Percentiles rank a stretch among this genome's conserved stretches.
These are phyloP conservation scores for Ensete ventricosum DNA, from an alignment of 176 grass and related monocot genomes.

Conservation along the genomic window DNA sequence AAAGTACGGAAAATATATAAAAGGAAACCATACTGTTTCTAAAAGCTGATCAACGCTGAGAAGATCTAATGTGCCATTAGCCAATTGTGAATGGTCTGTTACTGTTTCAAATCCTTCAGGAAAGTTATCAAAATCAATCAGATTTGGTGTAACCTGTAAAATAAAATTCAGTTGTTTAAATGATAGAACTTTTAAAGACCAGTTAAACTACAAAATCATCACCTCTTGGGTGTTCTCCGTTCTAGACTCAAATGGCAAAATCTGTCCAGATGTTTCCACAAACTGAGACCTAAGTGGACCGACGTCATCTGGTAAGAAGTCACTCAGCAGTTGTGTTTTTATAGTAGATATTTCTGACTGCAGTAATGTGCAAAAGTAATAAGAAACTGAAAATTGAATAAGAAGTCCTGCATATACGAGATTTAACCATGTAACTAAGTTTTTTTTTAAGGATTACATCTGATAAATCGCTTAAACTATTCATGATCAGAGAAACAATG, in stretches of 20 bases:
- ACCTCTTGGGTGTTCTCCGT: constrained; percentile 47
- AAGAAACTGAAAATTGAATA: constrained; percentile 14
- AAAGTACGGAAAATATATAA: constrained; percentile 3
- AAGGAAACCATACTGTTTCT: constrained; percentile 52
- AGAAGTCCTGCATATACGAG: constrained; percentile 19
- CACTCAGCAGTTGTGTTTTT: constrained; percentile 64
- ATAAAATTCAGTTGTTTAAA: constrained; percentile 18
- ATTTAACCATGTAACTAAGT: not conserved
- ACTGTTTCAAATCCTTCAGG: constrained; percentile 62
- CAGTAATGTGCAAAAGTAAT: constrained; percentile 16
- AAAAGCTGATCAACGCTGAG: constrained; percentile 78
- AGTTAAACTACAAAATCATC: constrained; percentile 1
- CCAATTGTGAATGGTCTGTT: constrained; percentile 24
- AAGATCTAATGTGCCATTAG: constrained; percentile 47
- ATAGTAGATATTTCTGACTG: constrained; percentile 69
- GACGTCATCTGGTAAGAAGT: constrained; percentile 88
- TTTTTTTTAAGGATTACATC: constrained; percentile 44
- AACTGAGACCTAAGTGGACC: constrained; percentile 66
- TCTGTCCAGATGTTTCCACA: constrained; percentile 36
- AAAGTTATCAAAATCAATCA: constrained; percentile 60
- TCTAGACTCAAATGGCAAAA: constrained; percentile 34
- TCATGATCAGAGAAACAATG: constrained; percentile 85
- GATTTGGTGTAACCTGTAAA: constrained; percentile 41
- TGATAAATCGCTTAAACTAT: constrained; percentile 52
- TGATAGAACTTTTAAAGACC: constrained; percentile 9